These are phyloP conservation scores for Cubamyces lactineus DNA, from an alignment of 768 basidiomycete genomes.

Conservation along the genomic window DNA sequence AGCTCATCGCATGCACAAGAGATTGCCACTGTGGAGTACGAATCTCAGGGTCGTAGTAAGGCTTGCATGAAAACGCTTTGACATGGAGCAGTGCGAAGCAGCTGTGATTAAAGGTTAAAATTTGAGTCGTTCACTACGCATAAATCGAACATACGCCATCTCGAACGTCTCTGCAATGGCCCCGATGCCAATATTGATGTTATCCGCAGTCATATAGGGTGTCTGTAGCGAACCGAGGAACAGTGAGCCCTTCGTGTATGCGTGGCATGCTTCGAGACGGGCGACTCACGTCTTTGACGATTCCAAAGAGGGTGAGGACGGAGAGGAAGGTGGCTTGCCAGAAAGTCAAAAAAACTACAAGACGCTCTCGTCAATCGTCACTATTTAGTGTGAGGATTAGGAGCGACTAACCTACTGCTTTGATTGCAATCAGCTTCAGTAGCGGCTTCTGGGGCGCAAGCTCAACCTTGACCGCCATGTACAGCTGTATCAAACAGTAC, in stretches of 20 bases:
- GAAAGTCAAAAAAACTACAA: slow-evolving; percentile 68
- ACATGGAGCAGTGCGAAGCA: slow-evolving; percentile 73
- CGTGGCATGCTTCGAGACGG: not conserved
- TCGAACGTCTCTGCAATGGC: slow-evolving; percentile 73
- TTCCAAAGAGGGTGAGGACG: slow-evolving; percentile 55
- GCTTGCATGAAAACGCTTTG: slow-evolving; percentile 70
- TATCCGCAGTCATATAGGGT: slow-evolving; percentile 70
- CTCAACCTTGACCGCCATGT: slow-evolving; percentile 55
- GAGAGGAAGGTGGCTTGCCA: slow-evolving; percentile 73
- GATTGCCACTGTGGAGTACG: slow-evolving; percentile 58
- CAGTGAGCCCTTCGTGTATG: no score
- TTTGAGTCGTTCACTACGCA: slow-evolving; percentile 7
- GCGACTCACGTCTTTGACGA: slow-evolving; percentile 62
- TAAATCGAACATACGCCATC: slow-evolving; percentile 59
- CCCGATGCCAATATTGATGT: slow-evolving; percentile 72
- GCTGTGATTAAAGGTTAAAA: slow-evolving; percentile 38
- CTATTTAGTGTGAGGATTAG: not conserved
- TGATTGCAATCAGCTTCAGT: slow-evolving; percentile 70
- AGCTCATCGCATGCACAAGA: slow-evolving; percentile 67
- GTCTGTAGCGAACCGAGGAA: slow-evolving; percentile 41
- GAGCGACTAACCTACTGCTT: slow-evolving; percentile 61
- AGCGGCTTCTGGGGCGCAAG: slow-evolving; percentile 64
- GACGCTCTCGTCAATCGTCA: not conserved
- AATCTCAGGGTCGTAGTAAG: slow-evolving; percentile 47
- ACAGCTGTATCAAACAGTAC: slow-evolving; percentile 78